These are phyloP conservation scores for Panaeolus cyanescens DNA, from an alignment of 768 basidiomycete genomes.

Conservation along the genomic window DNA sequence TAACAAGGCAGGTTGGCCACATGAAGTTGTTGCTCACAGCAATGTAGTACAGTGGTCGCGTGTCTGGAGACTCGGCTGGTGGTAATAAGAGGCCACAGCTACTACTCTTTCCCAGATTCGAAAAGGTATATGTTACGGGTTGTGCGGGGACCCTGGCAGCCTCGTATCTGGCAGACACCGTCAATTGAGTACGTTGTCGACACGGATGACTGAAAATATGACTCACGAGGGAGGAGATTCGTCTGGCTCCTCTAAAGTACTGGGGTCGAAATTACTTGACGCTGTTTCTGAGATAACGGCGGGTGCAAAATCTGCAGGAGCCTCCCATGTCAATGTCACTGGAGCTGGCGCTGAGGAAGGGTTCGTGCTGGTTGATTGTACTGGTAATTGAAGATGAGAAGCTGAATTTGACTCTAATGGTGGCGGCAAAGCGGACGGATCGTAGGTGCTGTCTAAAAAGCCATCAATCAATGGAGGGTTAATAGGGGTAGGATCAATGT, in stretches of 20 bases:
- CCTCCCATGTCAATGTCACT: background rate
- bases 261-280: background rate
- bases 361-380: background rate
- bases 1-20: conserved; percentile 18
- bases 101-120: conserved; percentile 6
- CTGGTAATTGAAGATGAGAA: no score
- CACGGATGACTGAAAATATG: background rate
- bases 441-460: background rate
- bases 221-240: background rate
- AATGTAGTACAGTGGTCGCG: conserved; percentile 19
- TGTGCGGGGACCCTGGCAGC: background rate
- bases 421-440: background rate
- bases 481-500: no score
- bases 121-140: conserved; percentile 14
- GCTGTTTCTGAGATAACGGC: background rate
- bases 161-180: background rate
- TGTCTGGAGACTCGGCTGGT: conserved; percentile 11
- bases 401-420: no score
- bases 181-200: no score
- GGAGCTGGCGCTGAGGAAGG: background rate
- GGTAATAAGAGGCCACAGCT: conserved; percentile 15
- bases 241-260: background rate
- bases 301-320: background rate
- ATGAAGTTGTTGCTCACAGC: conserved; percentile 19
- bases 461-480: no score